Evolutionary conservation across 2,329 filamentous ascomycete species (phyloP).

Genomic region (Teratosphaeria gauchensis): DNA sequence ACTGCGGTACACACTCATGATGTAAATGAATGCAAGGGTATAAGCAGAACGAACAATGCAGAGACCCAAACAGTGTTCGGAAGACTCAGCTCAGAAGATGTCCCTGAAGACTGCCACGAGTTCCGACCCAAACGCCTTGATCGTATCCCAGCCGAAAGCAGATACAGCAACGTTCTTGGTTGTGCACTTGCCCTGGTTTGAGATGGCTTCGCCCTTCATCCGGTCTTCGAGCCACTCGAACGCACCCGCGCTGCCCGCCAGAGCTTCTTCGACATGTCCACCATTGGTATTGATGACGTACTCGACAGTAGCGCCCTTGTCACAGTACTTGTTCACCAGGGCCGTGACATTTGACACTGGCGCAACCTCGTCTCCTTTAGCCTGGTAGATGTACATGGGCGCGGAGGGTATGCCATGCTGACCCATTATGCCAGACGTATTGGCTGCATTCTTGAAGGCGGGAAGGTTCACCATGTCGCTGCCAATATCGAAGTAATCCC

Average conservation of each 20-base stretch:
- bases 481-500: neutral
- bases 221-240: neutral
- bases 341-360: constrained; percentile 19
- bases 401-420: neutral
- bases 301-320: neutral
- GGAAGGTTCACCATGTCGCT: constrained; percentile 4
- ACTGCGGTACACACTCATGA: neutral
- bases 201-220: neutral
- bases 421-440: neutral
- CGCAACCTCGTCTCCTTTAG: constrained; percentile 23
- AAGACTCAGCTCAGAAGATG: neutral
- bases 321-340: constrained; percentile 18
- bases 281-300: neutral
- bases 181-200: neutral
- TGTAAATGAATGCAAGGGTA: neutral
- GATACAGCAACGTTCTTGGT: neutral
- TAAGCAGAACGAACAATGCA: neutral
- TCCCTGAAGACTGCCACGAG: neutral
- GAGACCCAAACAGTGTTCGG: too few relatives aligned
- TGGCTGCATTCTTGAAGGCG: neutral
- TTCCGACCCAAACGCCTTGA: neutral
- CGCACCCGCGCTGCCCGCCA: neutral
- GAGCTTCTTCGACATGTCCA: neutral
- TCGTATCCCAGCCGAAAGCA: neutral
- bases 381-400: constrained; percentile 25